Evolutionary conservation across 2,329 filamentous ascomycete genomes (phyloP).

Genomic region (Paracoccidioides brasiliensis): DNA sequence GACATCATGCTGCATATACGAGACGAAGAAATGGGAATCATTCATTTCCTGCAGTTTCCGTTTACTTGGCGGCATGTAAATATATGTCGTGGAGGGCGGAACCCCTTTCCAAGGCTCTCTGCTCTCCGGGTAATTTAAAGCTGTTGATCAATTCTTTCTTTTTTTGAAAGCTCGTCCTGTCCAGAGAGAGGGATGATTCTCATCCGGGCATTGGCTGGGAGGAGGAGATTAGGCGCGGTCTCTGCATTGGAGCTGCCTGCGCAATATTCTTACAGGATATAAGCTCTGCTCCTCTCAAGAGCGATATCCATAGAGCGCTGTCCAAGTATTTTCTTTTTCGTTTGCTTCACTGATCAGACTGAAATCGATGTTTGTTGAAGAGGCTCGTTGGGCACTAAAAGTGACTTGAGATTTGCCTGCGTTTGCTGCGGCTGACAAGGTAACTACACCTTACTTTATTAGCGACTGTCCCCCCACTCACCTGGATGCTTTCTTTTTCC

Average conservation of each 20-base stretch:
- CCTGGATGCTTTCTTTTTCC: background rate
- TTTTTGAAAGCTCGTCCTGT: too few species aligned
- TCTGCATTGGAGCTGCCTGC: too few species aligned
- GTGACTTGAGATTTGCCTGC: background rate
- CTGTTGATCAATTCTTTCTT: too few species aligned
- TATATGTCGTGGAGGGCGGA: background rate
- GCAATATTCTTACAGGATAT: too few species aligned
- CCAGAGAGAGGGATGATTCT: too few species aligned
- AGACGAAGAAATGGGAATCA: background rate
- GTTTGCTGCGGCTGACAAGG: background rate
- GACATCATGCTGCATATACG: slow-evolving; percentile 1
- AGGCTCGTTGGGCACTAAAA: slow-evolving; percentile 3
- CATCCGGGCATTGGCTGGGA: background rate
- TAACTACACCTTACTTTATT: background rate
- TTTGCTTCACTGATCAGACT: slow-evolving; percentile 4
- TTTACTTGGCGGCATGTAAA: too few species aligned
- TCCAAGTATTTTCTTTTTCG: slow-evolving; percentile 1
- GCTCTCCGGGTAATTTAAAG: too few species aligned
- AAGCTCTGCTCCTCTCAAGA: background rate
- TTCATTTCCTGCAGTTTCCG: background rate
- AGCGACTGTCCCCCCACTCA: background rate
- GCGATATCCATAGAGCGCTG: slow-evolving; percentile 1
- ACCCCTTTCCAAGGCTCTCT: background rate
- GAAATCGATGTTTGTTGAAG: background rate
- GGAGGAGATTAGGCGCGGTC: background rate